Base-by-base conservation (phyloP, 2,329 filamentous ascomycete species). In the Sporothrix dimorphospora region DNA sequence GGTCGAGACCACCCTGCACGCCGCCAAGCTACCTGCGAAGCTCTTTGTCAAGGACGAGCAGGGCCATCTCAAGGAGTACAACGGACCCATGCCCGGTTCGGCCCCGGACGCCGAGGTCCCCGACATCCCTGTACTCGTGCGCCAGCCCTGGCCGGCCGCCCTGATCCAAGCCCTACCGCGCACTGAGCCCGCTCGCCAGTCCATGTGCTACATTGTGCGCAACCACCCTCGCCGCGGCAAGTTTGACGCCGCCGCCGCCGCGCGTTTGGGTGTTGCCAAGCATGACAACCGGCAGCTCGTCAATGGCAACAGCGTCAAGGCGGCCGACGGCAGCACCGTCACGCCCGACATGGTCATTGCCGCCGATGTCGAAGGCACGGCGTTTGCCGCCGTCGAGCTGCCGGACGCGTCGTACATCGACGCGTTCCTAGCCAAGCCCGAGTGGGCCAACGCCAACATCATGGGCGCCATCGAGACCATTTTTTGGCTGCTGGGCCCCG, bases 291-390 rank as follows among this genome's bases (percentile, higher is more conserved):
- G 84, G 47, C 77, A 80, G 14, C 84, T 99, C 57, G 85, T 90
- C 0, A 79, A 78, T 1, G 94, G 94, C 2, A 75, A 90, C 74
- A 89, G 81, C 65, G 89, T 96, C 1, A 81, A 83, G 70, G 89
- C 88, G 30, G 82, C 85, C 16, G 87, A 91, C 76, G 94, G 93
- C 4, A 85, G 84, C 7, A 87, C 86, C 0, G 88, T 99, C 40
- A 96, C 91, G 0, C 91, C 95, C 1, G 92, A 96, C 0, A 96
- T 97, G 91, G 94, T 98, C 1, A 78, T 99, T 69, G 93, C 87
- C 1, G 84, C 90, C 12, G 81, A 86, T 3, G 86, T 89, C 71
- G 85, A 87, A 6, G 94, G 94, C 12, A 88, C 85, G 71, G 94
- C 93, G 2, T 85, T 97, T 75, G 91, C 92, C 9, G 85, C 99